phyloP scores from a whole-genome alignment of 2,329 filamentous ascomycete genomes.

The Orbilia brochopaga region DNA sequence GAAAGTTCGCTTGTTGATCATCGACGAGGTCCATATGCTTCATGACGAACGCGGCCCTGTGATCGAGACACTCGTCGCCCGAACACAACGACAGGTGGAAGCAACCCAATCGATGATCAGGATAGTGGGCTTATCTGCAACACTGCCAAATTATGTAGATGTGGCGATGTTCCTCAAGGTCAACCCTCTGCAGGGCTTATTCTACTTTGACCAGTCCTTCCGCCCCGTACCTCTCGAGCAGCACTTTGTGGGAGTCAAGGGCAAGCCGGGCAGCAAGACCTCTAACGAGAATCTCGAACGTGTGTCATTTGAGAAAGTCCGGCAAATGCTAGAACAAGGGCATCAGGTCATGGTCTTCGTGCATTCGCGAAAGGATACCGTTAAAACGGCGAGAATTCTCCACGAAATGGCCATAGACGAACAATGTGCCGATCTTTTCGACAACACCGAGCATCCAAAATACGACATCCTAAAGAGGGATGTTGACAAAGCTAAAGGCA shows the following conservation, averaged over 20 bases:
- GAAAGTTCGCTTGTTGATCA: conserved; percentile 93
- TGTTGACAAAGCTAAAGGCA: conserved; percentile 82
- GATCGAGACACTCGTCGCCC: conserved; percentile 90
- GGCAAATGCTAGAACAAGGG: conserved; percentile 85
- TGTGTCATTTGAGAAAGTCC: conserved; percentile 90
- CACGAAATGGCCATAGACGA: conserved; percentile 85
- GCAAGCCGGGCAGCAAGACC: conserved; percentile 79
- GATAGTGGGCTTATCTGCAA: conserved; percentile 93
- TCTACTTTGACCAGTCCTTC: conserved; percentile 97
- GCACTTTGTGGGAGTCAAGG: conserved; percentile 95
- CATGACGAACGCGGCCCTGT: conserved; percentile 97
- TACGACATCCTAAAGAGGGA: conserved; percentile 82
- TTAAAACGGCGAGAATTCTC: conserved; percentile 82
- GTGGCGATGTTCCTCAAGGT: conserved; percentile 97
- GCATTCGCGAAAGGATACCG: conserved; percentile 92
- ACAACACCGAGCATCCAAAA: conserved; percentile 76
- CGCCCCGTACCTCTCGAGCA: conserved; percentile 94
- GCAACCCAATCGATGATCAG: conserved; percentile 97
- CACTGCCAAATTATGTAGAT: conserved; percentile 93
- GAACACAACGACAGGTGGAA: conserved; percentile 94
- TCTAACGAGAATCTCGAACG: conserved; percentile 88
- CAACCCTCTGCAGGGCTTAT: conserved; percentile 87
- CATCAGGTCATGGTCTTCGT: conserved; percentile 99
- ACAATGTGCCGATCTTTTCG: conserved; percentile 78
- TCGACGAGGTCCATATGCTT: conserved; percentile 99